A percentile compares a stretch with the other conserved stretches of the same genome.
phyloP scores from a whole-genome alignment of 768 basidiomycete species.

The Gautieria morchelliformis region DNA sequence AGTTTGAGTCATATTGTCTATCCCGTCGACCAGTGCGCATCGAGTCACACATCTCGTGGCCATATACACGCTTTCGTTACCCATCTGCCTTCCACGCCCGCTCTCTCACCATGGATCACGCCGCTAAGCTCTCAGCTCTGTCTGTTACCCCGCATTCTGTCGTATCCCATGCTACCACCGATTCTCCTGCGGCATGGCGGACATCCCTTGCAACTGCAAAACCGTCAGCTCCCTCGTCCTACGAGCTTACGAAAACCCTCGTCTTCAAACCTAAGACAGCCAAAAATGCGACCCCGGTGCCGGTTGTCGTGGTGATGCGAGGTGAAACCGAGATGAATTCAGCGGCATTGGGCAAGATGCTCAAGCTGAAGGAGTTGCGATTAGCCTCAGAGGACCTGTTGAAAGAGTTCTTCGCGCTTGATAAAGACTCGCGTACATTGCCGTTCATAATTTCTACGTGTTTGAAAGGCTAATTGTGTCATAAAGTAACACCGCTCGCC shows the following conservation, averaged over 20 bases:
- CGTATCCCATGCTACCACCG: slow-evolving; percentile 51
- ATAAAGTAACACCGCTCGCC: slow-evolving; percentile 73
- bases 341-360: slow-evolving; percentile 63
- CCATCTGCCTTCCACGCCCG: background rate
- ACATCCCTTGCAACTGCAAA: slow-evolving; percentile 54
- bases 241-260: slow-evolving; percentile 76
- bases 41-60: background rate
- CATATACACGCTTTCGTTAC: background rate
- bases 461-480: slow-evolving; percentile 9
- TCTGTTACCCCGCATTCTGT: slow-evolving; percentile 44
- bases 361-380: slow-evolving; percentile 80
- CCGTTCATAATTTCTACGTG: slow-evolving; percentile 1
- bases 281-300: slow-evolving; percentile 76
- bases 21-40: background rate
- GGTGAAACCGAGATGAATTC: slow-evolving; percentile 82
- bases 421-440: slow-evolving; percentile 78
- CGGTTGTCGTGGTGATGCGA: slow-evolving; percentile 78
- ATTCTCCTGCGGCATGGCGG: slow-evolving; percentile 69
- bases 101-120: background rate
- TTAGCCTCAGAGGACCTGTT: slow-evolving; percentile 81
- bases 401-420: slow-evolving; percentile 70
- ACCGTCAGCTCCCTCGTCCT: slow-evolving; percentile 27
- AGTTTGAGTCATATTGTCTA: background rate
- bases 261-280: slow-evolving; percentile 96
- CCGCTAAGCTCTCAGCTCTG: slow-evolving; percentile 20